phyloP scores from a whole-genome alignment of 495 filamentous ascomycete species.

The Neurospora cerealis region DNA sequence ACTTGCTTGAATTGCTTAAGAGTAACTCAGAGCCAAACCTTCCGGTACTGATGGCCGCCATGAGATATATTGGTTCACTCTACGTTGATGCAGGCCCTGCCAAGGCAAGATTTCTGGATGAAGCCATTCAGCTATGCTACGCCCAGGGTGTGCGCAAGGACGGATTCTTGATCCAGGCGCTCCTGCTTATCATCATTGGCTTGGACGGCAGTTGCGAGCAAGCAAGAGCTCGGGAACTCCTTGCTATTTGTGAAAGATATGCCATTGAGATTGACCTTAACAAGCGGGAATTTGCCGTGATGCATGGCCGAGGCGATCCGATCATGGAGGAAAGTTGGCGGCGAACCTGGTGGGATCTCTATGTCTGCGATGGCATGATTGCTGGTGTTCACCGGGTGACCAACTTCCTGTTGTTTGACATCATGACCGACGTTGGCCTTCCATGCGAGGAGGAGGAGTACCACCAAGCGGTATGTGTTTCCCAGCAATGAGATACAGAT shows the following conservation, averaged over 20 bases:
- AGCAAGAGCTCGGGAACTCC: constrained; percentile 52
- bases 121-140: constrained; percentile 45
- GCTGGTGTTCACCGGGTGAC: constrained; percentile 47
- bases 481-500: background rate
- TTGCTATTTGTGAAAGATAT: constrained; percentile 55
- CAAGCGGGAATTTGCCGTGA: constrained; percentile 39
- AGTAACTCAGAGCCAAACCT: constrained; percentile 25
- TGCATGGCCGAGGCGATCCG: constrained; percentile 36
- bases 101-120: constrained; percentile 43
- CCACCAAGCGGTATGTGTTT: constrained; percentile 45
- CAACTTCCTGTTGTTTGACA: constrained; percentile 46
- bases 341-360: constrained; percentile 89
- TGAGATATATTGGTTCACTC: constrained; percentile 60
- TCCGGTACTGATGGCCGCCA: constrained; percentile 45
- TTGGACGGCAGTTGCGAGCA: constrained; percentile 68
- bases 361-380: constrained; percentile 63
- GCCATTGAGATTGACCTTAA: constrained; percentile 72
- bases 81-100: constrained; percentile 43
- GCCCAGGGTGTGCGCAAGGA: constrained; percentile 41
- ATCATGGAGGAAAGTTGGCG: constrained; percentile 63
- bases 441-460: constrained; percentile 73
- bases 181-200: constrained; percentile 66
- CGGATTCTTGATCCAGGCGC: constrained; percentile 64
- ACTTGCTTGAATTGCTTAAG: constrained; percentile 35
- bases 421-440: constrained; percentile 50